Percentiles rank a stretch among this genome's conserved stretches.
Conservation (phyloP, 441 rosid species). For the Eutrema salsugineum region DNA sequence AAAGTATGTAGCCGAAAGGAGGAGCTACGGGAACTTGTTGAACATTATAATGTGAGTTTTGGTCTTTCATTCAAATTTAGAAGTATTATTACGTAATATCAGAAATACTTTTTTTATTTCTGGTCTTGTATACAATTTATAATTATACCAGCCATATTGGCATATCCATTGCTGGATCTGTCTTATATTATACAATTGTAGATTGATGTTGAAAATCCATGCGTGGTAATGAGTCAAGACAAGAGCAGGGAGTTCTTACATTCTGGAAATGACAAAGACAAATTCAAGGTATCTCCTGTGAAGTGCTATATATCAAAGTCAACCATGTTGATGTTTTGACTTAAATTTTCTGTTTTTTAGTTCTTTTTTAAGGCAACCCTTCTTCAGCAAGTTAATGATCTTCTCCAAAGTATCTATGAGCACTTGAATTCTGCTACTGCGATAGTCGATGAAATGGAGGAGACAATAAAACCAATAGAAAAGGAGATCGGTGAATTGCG, state of each 20-base stretch:
- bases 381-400: slow-evolving; percentile 93
- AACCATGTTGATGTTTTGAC: slow-evolving; percentile 5
- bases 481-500: slow-evolving; percentile 64
- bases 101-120: neutral
- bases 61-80: neutral
- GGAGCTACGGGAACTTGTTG: slow-evolving; percentile 74
- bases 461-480: slow-evolving; percentile 62
- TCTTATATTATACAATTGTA: neutral
- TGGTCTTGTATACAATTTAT: neutral
- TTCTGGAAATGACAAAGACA: slow-evolving; percentile 92
- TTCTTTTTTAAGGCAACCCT: slow-evolving; percentile 93
- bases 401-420: slow-evolving; percentile 54
- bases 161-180: neutral
- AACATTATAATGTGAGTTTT: slow-evolving; percentile 84
- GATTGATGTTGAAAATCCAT: slow-evolving; percentile 98
- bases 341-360: slow-evolving; percentile 45
- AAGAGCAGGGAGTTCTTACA: slow-evolving; percentile 95
- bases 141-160: neutral
- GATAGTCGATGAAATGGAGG: slow-evolving; percentile 64
- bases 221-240: slow-evolving; percentile 97
- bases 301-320: neutral
- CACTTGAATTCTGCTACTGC: slow-evolving; percentile 56
- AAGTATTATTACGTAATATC: neutral
- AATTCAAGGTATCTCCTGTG: slow-evolving; percentile 63
- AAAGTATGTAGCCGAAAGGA: slow-evolving; percentile 63